Evolutionary conservation across 306 rosid species (phyloP).

Genomic region (Gleditsia sinensis): DNA sequence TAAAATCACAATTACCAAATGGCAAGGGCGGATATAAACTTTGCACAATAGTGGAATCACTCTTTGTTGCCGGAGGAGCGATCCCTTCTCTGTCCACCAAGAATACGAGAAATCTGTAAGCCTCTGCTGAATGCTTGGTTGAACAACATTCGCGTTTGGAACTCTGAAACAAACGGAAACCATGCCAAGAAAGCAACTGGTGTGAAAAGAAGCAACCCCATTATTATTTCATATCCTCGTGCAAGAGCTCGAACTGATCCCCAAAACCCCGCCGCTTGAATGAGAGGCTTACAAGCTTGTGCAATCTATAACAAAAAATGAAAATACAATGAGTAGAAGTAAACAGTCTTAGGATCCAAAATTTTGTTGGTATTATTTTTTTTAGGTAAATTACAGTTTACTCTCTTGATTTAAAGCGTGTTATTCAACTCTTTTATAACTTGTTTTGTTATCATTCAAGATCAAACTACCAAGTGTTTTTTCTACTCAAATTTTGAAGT

Average conservation of each 20-base stretch:
- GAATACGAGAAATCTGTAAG: slow-evolving; percentile 90
- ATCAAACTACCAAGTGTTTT: too few relatives aligned
- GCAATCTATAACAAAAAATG: slow-evolving; percentile 60
- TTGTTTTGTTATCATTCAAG: too few relatives aligned
- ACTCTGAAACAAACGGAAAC: slow-evolving; percentile 97
- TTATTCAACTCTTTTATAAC: too few relatives aligned
- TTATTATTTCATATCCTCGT: slow-evolving; percentile 76
- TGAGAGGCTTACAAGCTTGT: slow-evolving; percentile 81
- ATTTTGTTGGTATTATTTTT: background rate
- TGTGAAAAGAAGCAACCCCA: slow-evolving; percentile 86
- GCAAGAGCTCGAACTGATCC: slow-evolving; percentile 75
- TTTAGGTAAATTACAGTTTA: too few relatives aligned
- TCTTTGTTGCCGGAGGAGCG: slow-evolving; percentile 66
- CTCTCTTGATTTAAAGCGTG: too few relatives aligned
- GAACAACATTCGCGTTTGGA: slow-evolving; percentile 94
- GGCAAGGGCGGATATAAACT: background rate
- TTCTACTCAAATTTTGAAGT: too few relatives aligned
- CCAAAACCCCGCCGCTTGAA: slow-evolving; percentile 61
- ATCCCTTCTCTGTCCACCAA: slow-evolving; percentile 79
- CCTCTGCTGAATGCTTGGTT: slow-evolving; percentile 99
- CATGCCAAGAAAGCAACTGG: slow-evolving; percentile 97
- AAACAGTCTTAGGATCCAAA: slow-evolving; percentile 19
- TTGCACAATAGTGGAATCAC: slow-evolving; percentile 46
- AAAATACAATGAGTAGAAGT: background rate
- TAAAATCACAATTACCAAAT: slow-evolving; percentile 18